Evolutionary conservation across 1,139 yeast genomes (phyloP).

Genomic region (Candida tunisiensis): DNA sequence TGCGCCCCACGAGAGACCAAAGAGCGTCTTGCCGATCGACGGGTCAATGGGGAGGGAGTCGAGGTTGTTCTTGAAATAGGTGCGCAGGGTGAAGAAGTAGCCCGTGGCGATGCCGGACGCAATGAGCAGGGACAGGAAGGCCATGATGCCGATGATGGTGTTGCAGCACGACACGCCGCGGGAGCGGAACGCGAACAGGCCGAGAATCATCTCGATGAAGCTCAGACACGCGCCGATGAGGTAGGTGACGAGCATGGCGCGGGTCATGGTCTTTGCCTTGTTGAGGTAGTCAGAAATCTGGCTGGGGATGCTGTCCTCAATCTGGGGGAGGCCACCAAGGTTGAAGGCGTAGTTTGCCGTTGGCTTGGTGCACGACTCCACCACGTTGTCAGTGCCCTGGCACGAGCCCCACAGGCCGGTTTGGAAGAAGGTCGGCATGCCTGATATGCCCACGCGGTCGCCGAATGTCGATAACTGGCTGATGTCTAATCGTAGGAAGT

Average conservation of each 20-base stretch:
- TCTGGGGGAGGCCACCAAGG: slow-evolving; percentile 27
- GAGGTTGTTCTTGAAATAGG: slow-evolving; percentile 22
- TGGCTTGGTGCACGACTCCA: slow-evolving; percentile 22
- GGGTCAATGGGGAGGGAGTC: slow-evolving; percentile 24
- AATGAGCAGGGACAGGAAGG: slow-evolving; percentile 11
- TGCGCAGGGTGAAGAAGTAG: slow-evolving; percentile 19
- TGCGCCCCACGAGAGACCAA: slow-evolving; percentile 31
- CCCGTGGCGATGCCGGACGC: slow-evolving; percentile 32
- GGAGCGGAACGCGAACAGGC: slow-evolving; percentile 23
- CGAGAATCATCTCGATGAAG: slow-evolving; percentile 24
- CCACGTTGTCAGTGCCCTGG: slow-evolving; percentile 29
- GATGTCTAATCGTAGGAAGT: slow-evolving; percentile 25
- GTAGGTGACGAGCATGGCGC: slow-evolving; percentile 29
- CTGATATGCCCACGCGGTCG: slow-evolving; percentile 10
- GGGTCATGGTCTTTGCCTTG: slow-evolving; percentile 24
- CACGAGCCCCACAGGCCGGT: slow-evolving; percentile 67
- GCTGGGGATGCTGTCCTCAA: slow-evolving; percentile 18
- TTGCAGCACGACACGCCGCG: slow-evolving; percentile 19
- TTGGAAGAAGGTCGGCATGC: slow-evolving; percentile 44
- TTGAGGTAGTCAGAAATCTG: slow-evolving; percentile 13
- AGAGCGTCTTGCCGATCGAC: slow-evolving; percentile 19
- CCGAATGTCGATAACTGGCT: neutral
- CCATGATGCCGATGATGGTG: slow-evolving; percentile 10
- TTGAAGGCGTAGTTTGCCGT: slow-evolving; percentile 43
- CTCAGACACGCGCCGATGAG: slow-evolving; percentile 26